These are phyloP conservation scores for Hemisphaericaspora lyxosophila DNA, from an alignment of 1,139 yeast genomes.

Conservation along the genomic window DNA sequence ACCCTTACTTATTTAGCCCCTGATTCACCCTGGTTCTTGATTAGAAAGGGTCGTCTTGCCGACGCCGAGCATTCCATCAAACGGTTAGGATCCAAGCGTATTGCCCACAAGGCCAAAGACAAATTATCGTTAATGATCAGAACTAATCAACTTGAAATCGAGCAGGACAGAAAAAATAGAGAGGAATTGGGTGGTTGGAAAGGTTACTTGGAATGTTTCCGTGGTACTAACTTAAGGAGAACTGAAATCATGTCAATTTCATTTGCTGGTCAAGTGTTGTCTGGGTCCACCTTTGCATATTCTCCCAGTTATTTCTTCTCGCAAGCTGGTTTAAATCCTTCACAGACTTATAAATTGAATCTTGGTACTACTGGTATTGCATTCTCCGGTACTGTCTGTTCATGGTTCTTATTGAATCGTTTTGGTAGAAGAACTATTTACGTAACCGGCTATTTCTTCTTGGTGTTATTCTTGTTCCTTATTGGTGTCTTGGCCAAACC, in stretches of 20 bases:
- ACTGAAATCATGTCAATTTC: slow-evolving; percentile 23
- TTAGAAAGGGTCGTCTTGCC: slow-evolving; percentile 22
- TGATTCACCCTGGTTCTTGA: slow-evolving; percentile 29
- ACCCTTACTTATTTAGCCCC: slow-evolving; percentile 24
- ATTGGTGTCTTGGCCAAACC: slow-evolving; percentile 38
- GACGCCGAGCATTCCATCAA: slow-evolving; percentile 22
- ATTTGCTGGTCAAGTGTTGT: slow-evolving; percentile 23
- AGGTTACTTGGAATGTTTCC: slow-evolving; percentile 23
- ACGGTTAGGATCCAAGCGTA: slow-evolving; percentile 19
- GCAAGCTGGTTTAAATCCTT: slow-evolving; percentile 22
- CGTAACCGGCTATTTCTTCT: slow-evolving; percentile 16
- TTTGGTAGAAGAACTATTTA: slow-evolving; percentile 27
- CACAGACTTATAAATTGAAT: slow-evolving; percentile 17
- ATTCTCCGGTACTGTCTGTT: slow-evolving; percentile 18
- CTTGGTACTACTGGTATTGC: slow-evolving; percentile 22
- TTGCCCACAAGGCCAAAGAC: slow-evolving; percentile 19
- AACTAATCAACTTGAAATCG: slow-evolving; percentile 26
- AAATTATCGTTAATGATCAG: slow-evolving; percentile 24
- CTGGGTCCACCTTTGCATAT: slow-evolving; percentile 25
- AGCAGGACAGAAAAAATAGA: slow-evolving; percentile 17
- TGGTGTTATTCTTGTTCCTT: slow-evolving; percentile 13
- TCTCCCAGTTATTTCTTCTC: slow-evolving; percentile 25
- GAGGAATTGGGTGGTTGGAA: slow-evolving; percentile 10
- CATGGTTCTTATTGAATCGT: slow-evolving; percentile 20
- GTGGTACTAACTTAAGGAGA: slow-evolving; percentile 21